phyloP scores from a whole-genome alignment of 306 rosid species.

The Potentilla sterilis region DNA sequence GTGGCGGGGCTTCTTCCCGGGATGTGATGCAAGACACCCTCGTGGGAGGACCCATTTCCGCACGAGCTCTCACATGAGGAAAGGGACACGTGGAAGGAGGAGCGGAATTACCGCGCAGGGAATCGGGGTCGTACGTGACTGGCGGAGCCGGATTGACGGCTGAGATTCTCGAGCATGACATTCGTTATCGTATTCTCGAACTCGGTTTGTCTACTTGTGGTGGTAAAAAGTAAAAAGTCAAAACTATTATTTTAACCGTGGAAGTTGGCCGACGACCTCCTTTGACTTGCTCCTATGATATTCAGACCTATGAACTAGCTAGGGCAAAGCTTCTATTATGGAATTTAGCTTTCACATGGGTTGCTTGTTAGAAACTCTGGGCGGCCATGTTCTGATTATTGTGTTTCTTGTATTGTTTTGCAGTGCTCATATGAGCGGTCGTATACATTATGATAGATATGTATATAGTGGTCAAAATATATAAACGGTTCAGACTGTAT shows the following conservation, averaged over 20 bases:
- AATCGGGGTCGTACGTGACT: slow-evolving; percentile 38
- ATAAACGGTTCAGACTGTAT: too few species aligned
- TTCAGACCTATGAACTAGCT: not conserved
- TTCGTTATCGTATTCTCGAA: slow-evolving; percentile 22
- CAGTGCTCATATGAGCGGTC: too few species aligned
- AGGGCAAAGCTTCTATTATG: not conserved
- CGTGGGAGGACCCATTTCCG: slow-evolving; percentile 49
- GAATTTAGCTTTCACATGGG: not conserved
- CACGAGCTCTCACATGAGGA: slow-evolving; percentile 67
- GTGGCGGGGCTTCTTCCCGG: slow-evolving; percentile 16
- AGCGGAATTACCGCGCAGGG: slow-evolving; percentile 41
- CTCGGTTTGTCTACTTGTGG: not conserved
- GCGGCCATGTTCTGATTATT: too few species aligned
- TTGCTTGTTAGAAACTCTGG: too few species aligned
- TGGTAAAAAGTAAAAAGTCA: not conserved
- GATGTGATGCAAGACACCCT: slow-evolving; percentile 13
- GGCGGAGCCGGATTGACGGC: slow-evolving; percentile 34
- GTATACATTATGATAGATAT: too few species aligned
- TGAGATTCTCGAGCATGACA: slow-evolving; percentile 21
- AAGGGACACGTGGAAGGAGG: slow-evolving; percentile 38
- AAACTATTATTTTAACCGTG: not conserved
- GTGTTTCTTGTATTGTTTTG: too few species aligned
- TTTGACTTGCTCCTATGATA: not conserved
- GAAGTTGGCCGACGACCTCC: not conserved
- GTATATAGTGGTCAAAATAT: too few species aligned